phyloP scores from a whole-genome alignment of 805 yeast genomes.

The Kurtzmaniella cleridarum region DNA sequence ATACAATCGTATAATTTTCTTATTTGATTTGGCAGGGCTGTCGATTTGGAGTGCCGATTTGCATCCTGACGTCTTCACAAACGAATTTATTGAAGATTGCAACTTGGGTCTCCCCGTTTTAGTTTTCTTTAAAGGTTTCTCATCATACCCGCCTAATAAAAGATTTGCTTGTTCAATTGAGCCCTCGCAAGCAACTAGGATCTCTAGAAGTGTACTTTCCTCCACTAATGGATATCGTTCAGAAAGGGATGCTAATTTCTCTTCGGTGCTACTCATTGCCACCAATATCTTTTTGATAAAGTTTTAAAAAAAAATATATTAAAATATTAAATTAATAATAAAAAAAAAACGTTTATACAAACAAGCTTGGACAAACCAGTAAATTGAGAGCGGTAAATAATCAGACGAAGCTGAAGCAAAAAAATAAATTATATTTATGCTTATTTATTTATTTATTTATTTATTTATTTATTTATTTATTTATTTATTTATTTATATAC shows the following conservation, averaged over 20 bases:
- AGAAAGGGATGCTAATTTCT: neutral
- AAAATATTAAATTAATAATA: no score
- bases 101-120: neutral
- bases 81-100: constrained; percentile 1
- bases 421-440: no score
- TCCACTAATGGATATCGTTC: constrained; percentile 33
- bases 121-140: constrained; percentile 1
- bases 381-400: no score
- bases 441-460: no score
- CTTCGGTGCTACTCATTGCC: constrained; percentile 2
- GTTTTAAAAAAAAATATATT: no score
- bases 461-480: no score
- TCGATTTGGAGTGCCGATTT: constrained; percentile 12
- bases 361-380: no score
- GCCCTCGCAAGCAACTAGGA: constrained; percentile 51
- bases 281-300: no score
- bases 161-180: constrained; percentile 16
- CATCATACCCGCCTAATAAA: constrained; percentile 13
- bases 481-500: no score
- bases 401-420: no score
- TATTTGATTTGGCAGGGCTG: neutral
- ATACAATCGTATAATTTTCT: constrained; percentile 34
- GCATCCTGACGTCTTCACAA: constrained; percentile 10
- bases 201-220: constrained; percentile 39
- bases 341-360: no score